Evolutionary conservation across 371 early-diverging fungal species (phyloP), one percentile per base, ranked within the genome.

Genomic region (Funneliformis caledonium): DNA sequence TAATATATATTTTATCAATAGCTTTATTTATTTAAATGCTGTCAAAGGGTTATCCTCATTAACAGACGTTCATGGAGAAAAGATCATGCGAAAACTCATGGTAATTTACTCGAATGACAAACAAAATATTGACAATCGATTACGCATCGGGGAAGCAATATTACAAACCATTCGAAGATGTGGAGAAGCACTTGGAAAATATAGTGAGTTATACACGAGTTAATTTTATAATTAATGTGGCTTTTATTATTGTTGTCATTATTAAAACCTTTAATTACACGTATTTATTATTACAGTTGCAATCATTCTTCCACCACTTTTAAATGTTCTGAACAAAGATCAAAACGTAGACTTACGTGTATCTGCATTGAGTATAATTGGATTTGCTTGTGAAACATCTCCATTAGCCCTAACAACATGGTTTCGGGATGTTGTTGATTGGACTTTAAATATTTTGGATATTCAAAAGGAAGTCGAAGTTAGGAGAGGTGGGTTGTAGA

Each of bases 1-100:
- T 50, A 12, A 26, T 26, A 26, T 26, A 26, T 26, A 26, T 26
- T 26, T 47, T 64, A 64, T 68, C 69, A 47, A 76, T 81, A 94
- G 94, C 82, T 97, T 93, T 79, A 91, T 96, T 33, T 96, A 97
- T 80, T 87, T 97, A 72, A 96, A 97, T 84, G 96, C 96, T 5
- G 90, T 96, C 82, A 94, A 94, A 76, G 95, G 96, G 0, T 85
- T 96, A 9, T 89, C 94, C 4, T 90, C 96, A 0, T 84, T 96
- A 60, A 93, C 95, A 7, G 97, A 97, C 82, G 87, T 89, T 9
- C 92, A 94, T 82, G 94, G 95, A 43, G 86, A 88, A 52, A 83
- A 86, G 48, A 93, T 95, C 50, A 87, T 97, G 61, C 80, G 83
- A 45, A 90, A 89, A 76, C 86, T 96, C 52, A 89, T 92, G 33